phyloP scores from a whole-genome alignment of 371 early-diverging fungal genomes.

The Rhizopus delemar region DNA sequence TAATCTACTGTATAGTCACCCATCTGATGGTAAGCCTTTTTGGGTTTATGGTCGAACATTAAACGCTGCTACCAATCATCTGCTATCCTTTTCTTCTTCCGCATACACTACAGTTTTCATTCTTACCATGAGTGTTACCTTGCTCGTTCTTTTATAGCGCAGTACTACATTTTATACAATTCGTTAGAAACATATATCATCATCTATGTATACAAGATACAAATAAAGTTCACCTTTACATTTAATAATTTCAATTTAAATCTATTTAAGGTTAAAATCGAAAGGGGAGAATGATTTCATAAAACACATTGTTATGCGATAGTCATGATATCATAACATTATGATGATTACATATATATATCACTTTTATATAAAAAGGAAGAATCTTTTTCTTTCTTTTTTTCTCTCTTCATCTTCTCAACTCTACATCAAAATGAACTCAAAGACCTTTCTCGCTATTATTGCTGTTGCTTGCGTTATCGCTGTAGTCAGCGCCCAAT shows the following conservation, averaged over 20 bases:
- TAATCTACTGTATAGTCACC: slow-evolving; percentile 34
- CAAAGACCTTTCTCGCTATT: slow-evolving; percentile 18
- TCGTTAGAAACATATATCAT: neutral
- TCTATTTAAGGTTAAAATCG: neutral
- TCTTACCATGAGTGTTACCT: neutral
- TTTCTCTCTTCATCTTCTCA: neutral
- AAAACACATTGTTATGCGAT: neutral
- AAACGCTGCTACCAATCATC: slow-evolving; percentile 6
- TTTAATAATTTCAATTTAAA: neutral
- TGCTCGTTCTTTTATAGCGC: neutral
- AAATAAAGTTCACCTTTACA: too few relatives aligned
- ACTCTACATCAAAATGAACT: slow-evolving; percentile 23
- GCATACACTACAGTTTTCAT: neutral
- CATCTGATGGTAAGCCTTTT: slow-evolving; percentile 24
- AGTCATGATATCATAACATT: neutral
- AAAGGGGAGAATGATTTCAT: neutral
- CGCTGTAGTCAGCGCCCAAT: slow-evolving; percentile 24
- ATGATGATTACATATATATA: slow-evolving; percentile 1
- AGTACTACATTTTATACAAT: too few relatives aligned
- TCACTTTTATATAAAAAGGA: neutral
- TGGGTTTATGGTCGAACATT: slow-evolving; percentile 31
- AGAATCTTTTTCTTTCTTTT: neutral
- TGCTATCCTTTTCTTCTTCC: neutral
- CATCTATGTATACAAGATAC: neutral
- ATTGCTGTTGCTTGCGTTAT: slow-evolving; percentile 23